phyloP scores from a whole-genome alignment of 306 rosid species.

The Glycyrrhiza uralensis region DNA sequence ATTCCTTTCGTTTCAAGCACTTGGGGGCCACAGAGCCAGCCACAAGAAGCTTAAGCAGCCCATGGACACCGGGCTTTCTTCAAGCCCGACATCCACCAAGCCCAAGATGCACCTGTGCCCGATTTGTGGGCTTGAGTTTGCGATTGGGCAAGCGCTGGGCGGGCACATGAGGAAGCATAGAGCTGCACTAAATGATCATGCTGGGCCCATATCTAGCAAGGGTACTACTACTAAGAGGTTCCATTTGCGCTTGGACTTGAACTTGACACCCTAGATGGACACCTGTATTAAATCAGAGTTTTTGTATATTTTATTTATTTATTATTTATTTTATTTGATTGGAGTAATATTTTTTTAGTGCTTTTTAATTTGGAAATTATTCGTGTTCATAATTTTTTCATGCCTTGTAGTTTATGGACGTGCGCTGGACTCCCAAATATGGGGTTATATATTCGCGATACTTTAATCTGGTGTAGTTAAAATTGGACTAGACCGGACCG shows the following conservation, averaged over 20 bases:
- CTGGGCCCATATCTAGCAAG: conserved; percentile 24
- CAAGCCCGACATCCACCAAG: too few species aligned
- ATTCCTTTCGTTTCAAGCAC: conserved; percentile 65
- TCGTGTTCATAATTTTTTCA: background rate
- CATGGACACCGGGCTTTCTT: too few species aligned
- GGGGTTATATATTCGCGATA: too few species aligned
- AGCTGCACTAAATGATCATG: background rate
- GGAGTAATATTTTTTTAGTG: background rate
- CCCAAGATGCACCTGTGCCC: conserved; percentile 53
- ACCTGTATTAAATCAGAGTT: background rate
- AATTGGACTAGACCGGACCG: too few species aligned
- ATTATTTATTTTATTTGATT: conserved; percentile 15
- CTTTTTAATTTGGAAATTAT: background rate
- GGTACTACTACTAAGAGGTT: conserved; percentile 13
- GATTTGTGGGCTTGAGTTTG: conserved; percentile 58
- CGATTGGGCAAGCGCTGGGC: conserved; percentile 68
- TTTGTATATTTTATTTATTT: too few species aligned
- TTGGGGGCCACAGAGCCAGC: conserved; percentile 81
- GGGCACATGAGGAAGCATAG: conserved; percentile 83
- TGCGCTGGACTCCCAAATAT: background rate
- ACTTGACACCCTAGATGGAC: conserved; percentile 43
- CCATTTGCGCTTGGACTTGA: conserved; percentile 42
- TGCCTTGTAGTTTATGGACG: background rate
- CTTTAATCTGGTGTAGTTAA: too few species aligned
- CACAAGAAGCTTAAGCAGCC: conserved; percentile 53